Percentiles rank a stretch among this genome's conserved stretches.
These are phyloP conservation scores for Graphilbum fragrans DNA, from an alignment of 2,329 filamentous ascomycete species.

Conservation along the genomic window DNA sequence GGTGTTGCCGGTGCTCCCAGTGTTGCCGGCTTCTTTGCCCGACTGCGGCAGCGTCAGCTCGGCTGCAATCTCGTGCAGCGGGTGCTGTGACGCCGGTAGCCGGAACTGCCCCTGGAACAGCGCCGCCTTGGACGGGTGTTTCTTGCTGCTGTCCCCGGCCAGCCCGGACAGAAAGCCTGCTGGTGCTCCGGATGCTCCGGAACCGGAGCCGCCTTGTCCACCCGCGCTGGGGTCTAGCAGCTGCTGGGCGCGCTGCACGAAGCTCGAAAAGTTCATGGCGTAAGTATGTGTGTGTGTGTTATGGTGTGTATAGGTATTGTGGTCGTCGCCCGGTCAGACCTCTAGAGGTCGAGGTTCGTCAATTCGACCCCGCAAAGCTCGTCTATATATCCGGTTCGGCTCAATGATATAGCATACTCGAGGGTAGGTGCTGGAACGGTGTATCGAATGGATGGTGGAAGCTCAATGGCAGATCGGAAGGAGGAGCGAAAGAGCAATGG, in stretches of 20 bases:
- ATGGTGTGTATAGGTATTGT: no score
- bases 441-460: no score
- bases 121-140: constrained; percentile 75
- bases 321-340: no score
- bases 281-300: no score
- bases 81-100: constrained; percentile 81
- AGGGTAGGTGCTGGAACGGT: no score
- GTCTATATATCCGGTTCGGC: no score
- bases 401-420: no score
- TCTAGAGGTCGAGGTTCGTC: no score
- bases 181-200: constrained; percentile 6
- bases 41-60: constrained; percentile 71
- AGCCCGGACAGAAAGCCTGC: constrained; percentile 24
- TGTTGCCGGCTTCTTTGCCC: constrained; percentile 16
- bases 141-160: constrained; percentile 47
- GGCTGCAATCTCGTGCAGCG: constrained; percentile 90
- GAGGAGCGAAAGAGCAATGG: no score
- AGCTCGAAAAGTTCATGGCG: constrained; percentile 48
- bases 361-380: no score
- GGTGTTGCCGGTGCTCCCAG: not conserved
- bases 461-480: no score
- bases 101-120: constrained; percentile 96
- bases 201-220: constrained; percentile 37
- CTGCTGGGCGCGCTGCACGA: constrained; percentile 93
- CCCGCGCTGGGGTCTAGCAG: constrained; percentile 71